These are phyloP conservation scores for Paxillus involutus DNA, from an alignment of 768 basidiomycete genomes.

Conservation along the genomic window DNA sequence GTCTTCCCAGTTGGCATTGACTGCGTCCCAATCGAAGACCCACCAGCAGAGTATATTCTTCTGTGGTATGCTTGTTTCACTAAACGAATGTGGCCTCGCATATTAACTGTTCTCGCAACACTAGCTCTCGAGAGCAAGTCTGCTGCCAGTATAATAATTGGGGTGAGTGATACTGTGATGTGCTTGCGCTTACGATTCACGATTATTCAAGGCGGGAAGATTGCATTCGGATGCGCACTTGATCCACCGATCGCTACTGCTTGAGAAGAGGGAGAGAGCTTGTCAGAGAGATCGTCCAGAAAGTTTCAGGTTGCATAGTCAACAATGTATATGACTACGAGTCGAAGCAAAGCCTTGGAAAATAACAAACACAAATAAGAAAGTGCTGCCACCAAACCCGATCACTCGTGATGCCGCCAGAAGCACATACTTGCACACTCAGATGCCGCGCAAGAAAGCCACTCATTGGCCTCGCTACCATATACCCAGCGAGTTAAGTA, in stretches of 20 bases:
- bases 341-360: neutral
- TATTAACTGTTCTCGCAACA: neutral
- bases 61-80: neutral
- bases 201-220: neutral
- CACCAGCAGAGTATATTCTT: neutral
- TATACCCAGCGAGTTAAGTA: too few relatives aligned
- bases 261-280: neutral
- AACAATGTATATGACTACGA: neutral
- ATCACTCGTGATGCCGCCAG: too few relatives aligned
- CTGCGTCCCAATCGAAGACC: constrained; percentile 3
- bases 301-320: neutral
- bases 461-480: too few relatives aligned
- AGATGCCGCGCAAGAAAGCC: too few relatives aligned
- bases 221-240: constrained; percentile 1
- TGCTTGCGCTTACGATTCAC: neutral
- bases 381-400: too few relatives aligned
- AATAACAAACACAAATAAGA: neutral
- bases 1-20: constrained; percentile 1
- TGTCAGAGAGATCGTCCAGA: neutral
- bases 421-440: too few relatives aligned
- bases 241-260: neutral
- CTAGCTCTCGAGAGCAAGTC: neutral
- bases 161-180: neutral
- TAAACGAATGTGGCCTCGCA: neutral
- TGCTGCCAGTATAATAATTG: constrained; percentile 5